phyloP scores from a whole-genome alignment of 352 stramenopile species.

The Phytophthora kernoviae region DNA sequence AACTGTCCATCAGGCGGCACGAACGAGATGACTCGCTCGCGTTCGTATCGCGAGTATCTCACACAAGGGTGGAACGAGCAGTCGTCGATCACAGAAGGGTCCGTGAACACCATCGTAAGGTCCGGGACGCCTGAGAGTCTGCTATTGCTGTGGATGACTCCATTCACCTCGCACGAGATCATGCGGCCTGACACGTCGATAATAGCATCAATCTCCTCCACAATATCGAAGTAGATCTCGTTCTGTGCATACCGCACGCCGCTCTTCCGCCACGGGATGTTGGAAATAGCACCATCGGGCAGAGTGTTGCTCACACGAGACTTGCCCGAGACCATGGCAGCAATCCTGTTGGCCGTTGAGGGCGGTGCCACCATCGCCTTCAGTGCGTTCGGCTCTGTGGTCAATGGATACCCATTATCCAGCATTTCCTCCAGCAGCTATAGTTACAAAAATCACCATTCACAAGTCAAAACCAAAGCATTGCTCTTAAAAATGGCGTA shows the following conservation, averaged over 20 bases:
- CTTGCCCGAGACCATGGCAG: conserved; percentile 89
- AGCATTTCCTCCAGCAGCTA: conserved; percentile 97
- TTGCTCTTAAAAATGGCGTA: background rate
- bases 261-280: conserved; percentile 97
- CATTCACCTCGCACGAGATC: conserved; percentile 95
- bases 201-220: conserved; percentile 98
- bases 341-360: conserved; percentile 92
- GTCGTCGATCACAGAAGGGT: conserved; percentile 96
- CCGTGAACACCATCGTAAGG: conserved; percentile 96
- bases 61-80: conserved; percentile 99
- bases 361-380: conserved; percentile 97
- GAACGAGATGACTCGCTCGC: conserved; percentile 96
- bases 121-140: conserved; percentile 97
- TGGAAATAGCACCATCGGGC: conserved; percentile 92
- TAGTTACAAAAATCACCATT: background rate
- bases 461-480: background rate
- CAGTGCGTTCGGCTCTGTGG: conserved; percentile 97
- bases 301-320: conserved; percentile 92
- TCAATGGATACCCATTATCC: conserved; percentile 97
- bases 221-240: conserved; percentile 99
- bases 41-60: conserved; percentile 95
- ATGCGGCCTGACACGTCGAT: conserved; percentile 91
- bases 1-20: conserved; percentile 98
- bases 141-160: conserved; percentile 95
- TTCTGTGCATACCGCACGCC: conserved; percentile 96